Percentiles rank a stretch among this genome's conserved stretches.
Evolutionary conservation across 176 grass and related monocot genomes (phyloP).

Genomic region (Oryza glumipatula): DNA sequence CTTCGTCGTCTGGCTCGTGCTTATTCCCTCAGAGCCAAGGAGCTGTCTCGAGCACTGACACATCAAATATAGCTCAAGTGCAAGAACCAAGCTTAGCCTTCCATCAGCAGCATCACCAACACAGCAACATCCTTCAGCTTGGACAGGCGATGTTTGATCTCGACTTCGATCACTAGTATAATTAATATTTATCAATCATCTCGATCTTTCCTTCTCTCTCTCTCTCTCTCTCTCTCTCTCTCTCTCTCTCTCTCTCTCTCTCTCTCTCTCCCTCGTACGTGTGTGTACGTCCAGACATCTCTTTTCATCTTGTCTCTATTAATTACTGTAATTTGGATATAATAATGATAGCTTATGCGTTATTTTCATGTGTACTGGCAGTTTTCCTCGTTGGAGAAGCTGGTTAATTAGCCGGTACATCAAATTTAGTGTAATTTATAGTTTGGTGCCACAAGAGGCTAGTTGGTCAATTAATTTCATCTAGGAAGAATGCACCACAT

Average conservation of each 20-base stretch:
- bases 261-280: neutral
- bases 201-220: neutral
- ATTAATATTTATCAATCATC: slow-evolving; percentile 37
- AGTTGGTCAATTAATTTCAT: neutral
- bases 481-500: neutral
- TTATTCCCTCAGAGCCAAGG: slow-evolving; percentile 46
- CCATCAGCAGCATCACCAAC: slow-evolving; percentile 60
- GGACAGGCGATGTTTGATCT: slow-evolving; percentile 74
- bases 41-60: slow-evolving; percentile 44
- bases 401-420: neutral
- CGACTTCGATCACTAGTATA: slow-evolving; percentile 61
- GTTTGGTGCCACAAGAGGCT: neutral
- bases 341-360: slow-evolving; percentile 59
- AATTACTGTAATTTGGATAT: slow-evolving; percentile 46
- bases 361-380: slow-evolving; percentile 20
- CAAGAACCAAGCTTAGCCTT: slow-evolving; percentile 47
- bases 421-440: neutral
- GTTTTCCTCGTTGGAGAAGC: slow-evolving; percentile 11
- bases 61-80: slow-evolving; percentile 59
- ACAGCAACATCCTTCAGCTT: slow-evolving; percentile 68
- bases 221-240: neutral
- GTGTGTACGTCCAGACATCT: slow-evolving; percentile 32
- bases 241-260: slow-evolving; percentile 10
- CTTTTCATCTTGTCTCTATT: slow-evolving; percentile 41
- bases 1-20: slow-evolving; percentile 52